Evolutionary conservation across 768 basidiomycete genomes (phyloP).

Genomic region (Coprinellus micaceus): DNA sequence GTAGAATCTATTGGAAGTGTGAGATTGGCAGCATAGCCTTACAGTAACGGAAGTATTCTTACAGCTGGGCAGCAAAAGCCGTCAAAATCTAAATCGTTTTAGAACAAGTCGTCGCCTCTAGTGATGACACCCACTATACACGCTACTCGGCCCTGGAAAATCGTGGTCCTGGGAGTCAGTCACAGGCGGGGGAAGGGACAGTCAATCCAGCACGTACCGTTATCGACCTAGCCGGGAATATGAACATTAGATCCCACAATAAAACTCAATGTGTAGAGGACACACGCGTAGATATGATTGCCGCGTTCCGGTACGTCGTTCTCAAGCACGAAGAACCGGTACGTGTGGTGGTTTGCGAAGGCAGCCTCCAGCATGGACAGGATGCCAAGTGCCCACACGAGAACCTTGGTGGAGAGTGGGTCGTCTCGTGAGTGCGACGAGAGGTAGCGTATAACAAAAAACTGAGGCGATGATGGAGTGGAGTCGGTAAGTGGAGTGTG

Average conservation of each 20-base stretch:
- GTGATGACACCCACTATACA: no score
- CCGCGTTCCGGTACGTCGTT: background rate
- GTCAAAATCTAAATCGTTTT: no score
- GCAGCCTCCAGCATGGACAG: background rate
- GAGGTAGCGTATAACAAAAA: no score
- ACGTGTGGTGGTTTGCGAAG: conserved; percentile 4
- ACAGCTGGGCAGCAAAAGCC: conserved; percentile 2
- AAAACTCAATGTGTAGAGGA: background rate
- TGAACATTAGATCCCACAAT: background rate
- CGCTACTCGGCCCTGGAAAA: background rate
- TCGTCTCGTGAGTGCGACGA: no score
- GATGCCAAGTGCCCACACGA: background rate
- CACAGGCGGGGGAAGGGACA: background rate
- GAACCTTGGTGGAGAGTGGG: no score
- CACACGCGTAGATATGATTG: background rate
- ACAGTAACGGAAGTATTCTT: no score
- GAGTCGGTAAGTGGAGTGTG: background rate
- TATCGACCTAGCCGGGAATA: background rate
- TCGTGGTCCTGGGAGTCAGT: background rate
- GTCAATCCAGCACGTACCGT: background rate
- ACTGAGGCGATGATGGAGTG: background rate
- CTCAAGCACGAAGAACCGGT: background rate
- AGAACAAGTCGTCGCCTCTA: no score
- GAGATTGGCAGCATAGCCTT: no score
- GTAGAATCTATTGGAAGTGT: no score